Percentiles rank a stretch among this genome's conserved stretches.
Evolutionary conservation across 768 basidiomycete species (phyloP).

Genomic region (Macrolepiota dolichaula): DNA sequence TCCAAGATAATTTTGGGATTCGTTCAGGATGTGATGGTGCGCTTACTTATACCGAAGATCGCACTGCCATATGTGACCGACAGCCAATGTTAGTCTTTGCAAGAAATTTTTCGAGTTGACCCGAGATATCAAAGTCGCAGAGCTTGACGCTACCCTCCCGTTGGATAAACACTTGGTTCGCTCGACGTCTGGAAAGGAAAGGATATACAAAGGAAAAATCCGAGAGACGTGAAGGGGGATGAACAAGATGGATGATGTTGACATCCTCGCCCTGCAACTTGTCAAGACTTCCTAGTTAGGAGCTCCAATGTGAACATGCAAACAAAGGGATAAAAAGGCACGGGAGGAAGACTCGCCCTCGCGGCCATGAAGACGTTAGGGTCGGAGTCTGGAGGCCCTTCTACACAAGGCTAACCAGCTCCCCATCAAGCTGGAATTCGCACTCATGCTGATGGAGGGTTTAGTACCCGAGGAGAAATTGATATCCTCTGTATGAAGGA

Average conservation of each 20-base stretch:
- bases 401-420: constrained; percentile 93
- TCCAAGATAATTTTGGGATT: constrained; percentile 73
- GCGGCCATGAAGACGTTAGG: too few relatives aligned
- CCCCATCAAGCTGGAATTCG: constrained; percentile 86
- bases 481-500: too few relatives aligned
- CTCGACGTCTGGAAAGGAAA: constrained; percentile 72
- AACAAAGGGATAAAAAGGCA: constrained; percentile 7
- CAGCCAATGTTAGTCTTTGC: constrained; percentile 99
- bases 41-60: neutral
- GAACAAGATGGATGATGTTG: constrained; percentile 61
- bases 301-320: constrained; percentile 7
- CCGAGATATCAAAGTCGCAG: constrained; percentile 98
- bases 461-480: constrained; percentile 87
- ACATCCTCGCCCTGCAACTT: constrained; percentile 78
- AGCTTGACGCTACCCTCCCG: constrained; percentile 87
- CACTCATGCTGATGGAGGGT: constrained; percentile 94
- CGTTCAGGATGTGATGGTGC: too few relatives aligned
- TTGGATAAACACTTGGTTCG: constrained; percentile 94
- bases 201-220: neutral
- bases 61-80: constrained; percentile 96
- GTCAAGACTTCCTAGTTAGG: constrained; percentile 81
- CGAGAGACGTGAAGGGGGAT: neutral
- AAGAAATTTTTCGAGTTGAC: constrained; percentile 93
- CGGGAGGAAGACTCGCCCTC: constrained; percentile 65
- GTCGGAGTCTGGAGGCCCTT: constrained; percentile 92